Base-by-base conservation (phyloP, 2,329 filamentous ascomycete genomes). In the Mycosphaerelloides madeirae region DNA sequence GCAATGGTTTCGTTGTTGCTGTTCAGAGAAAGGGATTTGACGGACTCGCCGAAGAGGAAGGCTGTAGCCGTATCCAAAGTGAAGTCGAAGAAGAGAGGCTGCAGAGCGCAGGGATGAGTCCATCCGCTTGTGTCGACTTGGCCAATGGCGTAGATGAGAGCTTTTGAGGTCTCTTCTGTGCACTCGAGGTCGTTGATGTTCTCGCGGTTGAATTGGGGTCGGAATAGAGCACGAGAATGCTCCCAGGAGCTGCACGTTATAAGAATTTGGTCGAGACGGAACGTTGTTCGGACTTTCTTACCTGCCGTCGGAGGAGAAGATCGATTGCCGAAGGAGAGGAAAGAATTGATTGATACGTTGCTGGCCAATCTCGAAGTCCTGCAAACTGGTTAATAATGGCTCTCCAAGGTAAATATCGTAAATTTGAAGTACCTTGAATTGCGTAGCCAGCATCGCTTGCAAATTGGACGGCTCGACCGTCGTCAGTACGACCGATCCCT, bases 361-460 rank as follows among this genome's bases (percentile, higher is more conserved):
- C 11, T 49, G 16, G 5, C 60, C 59, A 16, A 56, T 55, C 22
- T 53, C 54, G 43, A 73, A 81, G 44, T 80, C 74, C 2, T 51
- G 12, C 6, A 18, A 41, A 11, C 3, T 11, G 18, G 6, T 34
- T 4, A 29, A 16, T 13, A n/a, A 18, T 29, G 16, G 28, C 6
- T 29, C 34, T 18, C 15, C 31, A 28, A 22, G 6, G 8, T 25
- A 6, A 13, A 22, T 33, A 8, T 4, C 18, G 18, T 29, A 16
- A 53, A 61, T 56, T 64, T 69, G n/a, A n/a, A n/a, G n/a, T n/a
- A 46, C 46, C 35, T 68, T 59, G 48, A 78, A 79, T 15, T 73
- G 70, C 0, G 69, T 69, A 1, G 76, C 72, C 1, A 81, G 67
- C 2, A 69, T 59, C 18, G 77, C 70, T 51, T 79, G 76, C 39